Evolutionary conservation across 1,284 basidiomycete genomes (phyloP).

Genomic region (Pulveroboletus sp.): DNA sequence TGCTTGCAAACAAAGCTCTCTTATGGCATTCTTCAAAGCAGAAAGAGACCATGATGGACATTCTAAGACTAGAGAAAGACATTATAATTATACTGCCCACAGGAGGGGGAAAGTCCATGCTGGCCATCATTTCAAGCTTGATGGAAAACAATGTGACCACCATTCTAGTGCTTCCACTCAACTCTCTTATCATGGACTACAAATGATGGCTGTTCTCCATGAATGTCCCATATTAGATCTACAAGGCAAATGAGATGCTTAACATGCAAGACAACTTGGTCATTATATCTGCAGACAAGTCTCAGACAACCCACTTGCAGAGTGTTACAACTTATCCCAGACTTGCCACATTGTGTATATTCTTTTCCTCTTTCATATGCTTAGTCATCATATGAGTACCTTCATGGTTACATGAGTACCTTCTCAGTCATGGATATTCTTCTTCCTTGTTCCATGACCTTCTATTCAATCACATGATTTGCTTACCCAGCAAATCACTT

Average conservation of each 20-base stretch:
- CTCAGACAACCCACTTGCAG: not conserved
- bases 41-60: not conserved
- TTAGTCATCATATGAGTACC: too few relatives aligned
- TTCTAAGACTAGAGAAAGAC: not conserved
- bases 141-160: not conserved
- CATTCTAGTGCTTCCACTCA: not conserved
- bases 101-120: constrained; percentile 16
- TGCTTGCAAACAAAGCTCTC: not conserved
- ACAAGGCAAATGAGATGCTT: not conserved
- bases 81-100: not conserved
- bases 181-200: constrained; percentile 14
- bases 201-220: not conserved
- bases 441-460: too few relatives aligned
- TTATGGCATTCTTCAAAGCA: constrained; percentile 2
- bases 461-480: too few relatives aligned
- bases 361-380: too few relatives aligned
- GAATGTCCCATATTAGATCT: not conserved
- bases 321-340: too few relatives aligned
- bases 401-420: too few relatives aligned
- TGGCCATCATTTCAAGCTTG: constrained; percentile 9
- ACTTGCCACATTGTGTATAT: too few relatives aligned
- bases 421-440: too few relatives aligned
- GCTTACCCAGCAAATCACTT: too few relatives aligned
- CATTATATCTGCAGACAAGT: constrained; percentile 9
- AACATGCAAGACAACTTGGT: not conserved